Conservation (phyloP, 176 grass and related monocot species). For the Oryza brachyantha region DNA sequence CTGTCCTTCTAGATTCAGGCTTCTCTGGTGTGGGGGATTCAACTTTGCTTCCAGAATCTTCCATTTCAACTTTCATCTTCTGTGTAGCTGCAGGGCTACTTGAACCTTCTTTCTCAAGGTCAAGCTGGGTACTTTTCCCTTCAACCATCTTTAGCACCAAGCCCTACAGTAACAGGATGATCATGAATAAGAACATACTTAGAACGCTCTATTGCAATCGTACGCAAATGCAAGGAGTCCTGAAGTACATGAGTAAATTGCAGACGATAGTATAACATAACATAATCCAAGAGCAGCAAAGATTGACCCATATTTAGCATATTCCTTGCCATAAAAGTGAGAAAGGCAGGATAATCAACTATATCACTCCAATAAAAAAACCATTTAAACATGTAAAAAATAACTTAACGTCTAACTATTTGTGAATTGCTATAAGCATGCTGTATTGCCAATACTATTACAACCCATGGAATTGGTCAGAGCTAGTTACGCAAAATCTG, state of each 20-base stretch:
- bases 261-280: neutral
- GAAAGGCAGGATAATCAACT: neutral
- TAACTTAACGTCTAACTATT: neutral
- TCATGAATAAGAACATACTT: neutral
- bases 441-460: neutral
- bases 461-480: neutral
- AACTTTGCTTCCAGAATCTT: conserved; percentile 41
- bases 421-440: neutral
- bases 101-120: conserved; percentile 22
- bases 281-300: neutral
- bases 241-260: conserved; percentile 10
- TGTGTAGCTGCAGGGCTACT: conserved; percentile 35
- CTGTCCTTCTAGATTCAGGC: conserved; percentile 56
- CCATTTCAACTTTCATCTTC: conserved; percentile 23
- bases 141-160: conserved; percentile 45
- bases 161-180: conserved; percentile 26
- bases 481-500: neutral
- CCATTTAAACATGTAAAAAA: neutral
- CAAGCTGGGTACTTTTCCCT: conserved; percentile 26
- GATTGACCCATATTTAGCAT: neutral
- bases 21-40: conserved; percentile 86
- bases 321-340: neutral
- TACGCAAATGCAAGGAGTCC: neutral
- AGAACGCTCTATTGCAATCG: too few relatives aligned
- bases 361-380: neutral